phyloP scores from a whole-genome alignment of 495 filamentous ascomycete genomes.

The Mytilinidion resinicola region DNA sequence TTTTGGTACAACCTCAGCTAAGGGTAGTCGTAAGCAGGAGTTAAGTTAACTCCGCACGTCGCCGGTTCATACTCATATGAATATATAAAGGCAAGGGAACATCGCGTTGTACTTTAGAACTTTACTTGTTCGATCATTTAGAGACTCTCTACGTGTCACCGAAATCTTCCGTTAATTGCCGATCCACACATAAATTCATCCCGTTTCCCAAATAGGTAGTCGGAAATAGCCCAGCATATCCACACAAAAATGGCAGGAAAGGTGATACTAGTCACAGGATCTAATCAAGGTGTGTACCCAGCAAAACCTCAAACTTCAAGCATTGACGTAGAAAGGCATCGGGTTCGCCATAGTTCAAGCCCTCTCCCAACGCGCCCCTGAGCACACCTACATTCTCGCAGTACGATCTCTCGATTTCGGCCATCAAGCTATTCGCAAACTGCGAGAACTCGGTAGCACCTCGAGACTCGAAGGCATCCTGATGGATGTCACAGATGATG shows the following conservation, averaged over 20 bases:
- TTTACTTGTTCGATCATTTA: too few relatives aligned
- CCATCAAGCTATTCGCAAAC: background rate
- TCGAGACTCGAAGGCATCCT: background rate
- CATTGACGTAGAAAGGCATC: background rate
- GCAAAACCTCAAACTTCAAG: background rate
- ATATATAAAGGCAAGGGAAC: too few relatives aligned
- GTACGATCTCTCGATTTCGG: background rate
- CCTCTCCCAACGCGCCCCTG: background rate
- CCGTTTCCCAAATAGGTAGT: too few relatives aligned
- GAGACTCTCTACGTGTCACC: too few relatives aligned
- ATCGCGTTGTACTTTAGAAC: too few relatives aligned
- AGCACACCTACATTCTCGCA: slow-evolving; percentile 4
- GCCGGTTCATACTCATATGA: too few relatives aligned
- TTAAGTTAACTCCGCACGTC: too few relatives aligned
- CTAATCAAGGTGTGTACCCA: background rate
- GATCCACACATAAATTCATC: too few relatives aligned
- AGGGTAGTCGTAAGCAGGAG: too few relatives aligned
- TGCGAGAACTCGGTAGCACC: background rate
- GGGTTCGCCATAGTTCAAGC: slow-evolving; percentile 2
- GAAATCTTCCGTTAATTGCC: too few relatives aligned
- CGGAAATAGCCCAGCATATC: too few relatives aligned
- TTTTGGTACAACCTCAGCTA: too few relatives aligned
- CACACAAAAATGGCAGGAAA: background rate
- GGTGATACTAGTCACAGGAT: slow-evolving; percentile 2
- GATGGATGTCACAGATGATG: slow-evolving; percentile 3